phyloP scores from a whole-genome alignment of 805 yeast species.

The Spathaspora gorwiae region DNA sequence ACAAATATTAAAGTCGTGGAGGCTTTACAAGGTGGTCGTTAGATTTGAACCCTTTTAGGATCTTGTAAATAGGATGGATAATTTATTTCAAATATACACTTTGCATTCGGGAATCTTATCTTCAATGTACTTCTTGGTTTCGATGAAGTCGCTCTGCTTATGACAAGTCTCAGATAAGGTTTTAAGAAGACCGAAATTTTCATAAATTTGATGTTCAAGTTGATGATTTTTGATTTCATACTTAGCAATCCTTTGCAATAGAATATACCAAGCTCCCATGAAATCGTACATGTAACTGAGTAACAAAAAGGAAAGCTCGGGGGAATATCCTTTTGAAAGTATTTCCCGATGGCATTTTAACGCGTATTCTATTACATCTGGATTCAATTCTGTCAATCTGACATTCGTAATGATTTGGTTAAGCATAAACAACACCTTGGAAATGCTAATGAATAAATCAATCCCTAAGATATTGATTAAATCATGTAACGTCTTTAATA shows the following conservation, averaged over 20 bases:
- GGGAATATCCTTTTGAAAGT: conserved; percentile 11
- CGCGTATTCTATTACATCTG: conserved; percentile 11
- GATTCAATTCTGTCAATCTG: conserved; percentile 8
- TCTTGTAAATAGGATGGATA: background rate
- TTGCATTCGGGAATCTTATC: background rate
- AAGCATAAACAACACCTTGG: conserved; percentile 25
- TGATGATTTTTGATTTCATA: background rate
- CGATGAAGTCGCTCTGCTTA: background rate
- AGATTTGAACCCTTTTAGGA: background rate
- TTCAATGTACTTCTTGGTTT: background rate
- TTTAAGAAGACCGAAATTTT: background rate
- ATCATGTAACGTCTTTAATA: conserved; percentile 14
- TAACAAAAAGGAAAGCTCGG: conserved; percentile 8
- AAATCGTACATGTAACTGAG: conserved; percentile 29
- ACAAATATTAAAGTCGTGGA: conserved; percentile 82
- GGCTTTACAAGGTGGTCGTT: conserved; percentile 33
- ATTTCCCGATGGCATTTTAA: conserved; percentile 19
- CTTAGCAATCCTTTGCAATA: conserved; percentile 9
- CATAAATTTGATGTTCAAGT: background rate
- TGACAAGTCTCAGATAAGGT: background rate
- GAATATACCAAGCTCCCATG: conserved; percentile 32
- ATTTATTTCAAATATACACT: too few relatives aligned
- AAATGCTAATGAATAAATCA: conserved; percentile 7
- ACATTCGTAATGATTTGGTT: conserved; percentile 26
- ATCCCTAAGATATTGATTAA: conserved; percentile 1